Evolutionary conservation across 1,139 yeast species (phyloP).

Genomic region (Geotrichum restrictum): DNA sequence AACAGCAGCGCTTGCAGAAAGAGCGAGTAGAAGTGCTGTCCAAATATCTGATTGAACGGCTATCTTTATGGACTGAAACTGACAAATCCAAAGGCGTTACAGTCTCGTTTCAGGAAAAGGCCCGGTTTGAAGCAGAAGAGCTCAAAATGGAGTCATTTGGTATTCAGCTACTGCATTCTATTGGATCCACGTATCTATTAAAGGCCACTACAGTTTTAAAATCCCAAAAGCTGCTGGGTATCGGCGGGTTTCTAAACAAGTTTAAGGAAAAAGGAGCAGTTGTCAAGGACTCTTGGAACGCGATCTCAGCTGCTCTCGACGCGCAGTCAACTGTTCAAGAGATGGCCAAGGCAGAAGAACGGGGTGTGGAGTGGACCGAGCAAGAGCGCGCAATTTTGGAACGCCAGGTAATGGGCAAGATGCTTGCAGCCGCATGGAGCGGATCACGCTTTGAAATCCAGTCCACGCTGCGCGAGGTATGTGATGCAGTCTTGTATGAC

Average conservation of each 20-base stretch:
- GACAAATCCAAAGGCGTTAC: slow-evolving; percentile 67
- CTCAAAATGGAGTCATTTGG: slow-evolving; percentile 95
- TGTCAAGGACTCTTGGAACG: slow-evolving; percentile 79
- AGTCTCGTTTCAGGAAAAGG: slow-evolving; percentile 65
- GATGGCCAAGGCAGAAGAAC: slow-evolving; percentile 47
- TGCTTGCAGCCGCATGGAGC: slow-evolving; percentile 92
- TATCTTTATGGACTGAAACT: slow-evolving; percentile 80
- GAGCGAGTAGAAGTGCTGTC: slow-evolving; percentile 67
- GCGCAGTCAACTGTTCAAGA: slow-evolving; percentile 86
- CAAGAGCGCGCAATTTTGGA: slow-evolving; percentile 87
- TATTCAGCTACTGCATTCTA: slow-evolving; percentile 78
- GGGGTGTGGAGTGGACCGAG: slow-evolving; percentile 60
- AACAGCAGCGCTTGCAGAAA: slow-evolving; percentile 63
- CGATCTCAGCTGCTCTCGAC: slow-evolving; percentile 83
- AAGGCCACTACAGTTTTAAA: slow-evolving; percentile 58
- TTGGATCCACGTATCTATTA: slow-evolving; percentile 71
- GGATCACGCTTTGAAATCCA: slow-evolving; percentile 89
- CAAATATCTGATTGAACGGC: slow-evolving; percentile 57
- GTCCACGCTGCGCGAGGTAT: slow-evolving; percentile 78
- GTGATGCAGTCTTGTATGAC: slow-evolving; percentile 67
- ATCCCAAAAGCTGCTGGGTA: slow-evolving; percentile 72
- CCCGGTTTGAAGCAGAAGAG: slow-evolving; percentile 77
- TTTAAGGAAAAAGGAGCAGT: slow-evolving; percentile 85
- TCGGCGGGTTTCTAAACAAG: slow-evolving; percentile 80
- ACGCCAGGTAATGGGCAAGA: slow-evolving; percentile 80